Evolutionary conservation across 495 filamentous ascomycete genomes (phyloP).

Genomic region (Glonium stellatum): DNA sequence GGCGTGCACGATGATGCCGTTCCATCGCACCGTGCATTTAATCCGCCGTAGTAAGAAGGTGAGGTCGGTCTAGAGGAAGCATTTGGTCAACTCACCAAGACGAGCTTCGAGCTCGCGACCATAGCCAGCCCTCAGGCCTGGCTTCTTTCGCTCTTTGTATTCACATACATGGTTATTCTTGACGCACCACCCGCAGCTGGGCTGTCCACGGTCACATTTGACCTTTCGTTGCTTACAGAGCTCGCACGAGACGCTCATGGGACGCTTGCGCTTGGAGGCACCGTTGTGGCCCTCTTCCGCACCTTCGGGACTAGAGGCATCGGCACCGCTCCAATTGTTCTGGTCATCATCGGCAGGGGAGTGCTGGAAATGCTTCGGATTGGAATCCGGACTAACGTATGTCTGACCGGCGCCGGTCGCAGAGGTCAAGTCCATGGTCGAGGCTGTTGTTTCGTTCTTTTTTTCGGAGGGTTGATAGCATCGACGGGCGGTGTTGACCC

Average conservation of each 20-base stretch:
- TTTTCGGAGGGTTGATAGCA: neutral
- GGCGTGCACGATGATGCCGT: too few relatives aligned
- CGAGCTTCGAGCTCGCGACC: conserved; percentile 81
- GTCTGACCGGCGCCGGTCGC: conserved; percentile 5
- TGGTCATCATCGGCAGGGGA: conserved; percentile 26
- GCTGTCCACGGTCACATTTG: conserved; percentile 51
- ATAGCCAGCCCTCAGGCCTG: conserved; percentile 76
- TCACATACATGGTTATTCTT: conserved; percentile 71
- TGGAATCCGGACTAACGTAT: conserved; percentile 21
- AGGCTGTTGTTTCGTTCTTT: conserved; percentile 1
- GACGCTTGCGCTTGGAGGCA: conserved; percentile 44
- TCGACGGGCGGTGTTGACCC: neutral
- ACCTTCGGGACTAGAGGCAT: conserved; percentile 25
- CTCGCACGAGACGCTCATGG: conserved; percentile 64
- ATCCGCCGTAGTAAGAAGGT: neutral
- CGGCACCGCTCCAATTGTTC: conserved; percentile 22
- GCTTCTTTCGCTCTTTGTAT: conserved; percentile 82
- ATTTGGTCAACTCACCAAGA: conserved; percentile 40
- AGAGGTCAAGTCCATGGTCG: conserved; percentile 15
- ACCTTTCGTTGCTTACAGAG: conserved; percentile 79
- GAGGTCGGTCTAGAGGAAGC: neutral
- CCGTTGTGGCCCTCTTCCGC: conserved; percentile 36
- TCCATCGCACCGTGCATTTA: neutral
- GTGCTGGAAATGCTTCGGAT: conserved; percentile 17
- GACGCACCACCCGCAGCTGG: conserved; percentile 81